Base-by-base conservation (phyloP, 768 basidiomycete species). In the Mrakia frigida region DNA sequence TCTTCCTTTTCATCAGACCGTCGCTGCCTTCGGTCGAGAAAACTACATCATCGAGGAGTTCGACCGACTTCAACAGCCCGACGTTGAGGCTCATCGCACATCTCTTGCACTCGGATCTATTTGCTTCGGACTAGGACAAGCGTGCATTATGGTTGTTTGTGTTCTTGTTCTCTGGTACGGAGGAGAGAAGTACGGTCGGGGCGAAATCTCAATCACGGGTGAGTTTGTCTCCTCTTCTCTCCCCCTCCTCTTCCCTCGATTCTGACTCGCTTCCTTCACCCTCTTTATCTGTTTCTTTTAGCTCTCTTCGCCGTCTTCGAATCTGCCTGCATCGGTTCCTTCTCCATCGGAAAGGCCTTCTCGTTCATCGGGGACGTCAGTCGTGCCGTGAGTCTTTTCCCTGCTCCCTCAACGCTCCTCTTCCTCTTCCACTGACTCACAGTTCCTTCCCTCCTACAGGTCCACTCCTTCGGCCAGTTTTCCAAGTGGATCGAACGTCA, bases 21-120 rank as follows among this genome's bases (percentile, higher is more conserved):
- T 73, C 39, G 65, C 76, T 9, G 76, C 76, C 6, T 77, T 74
- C 35, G 76, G 76, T 16, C 65, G 73, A 21, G 76, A 77, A 52
- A 39, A 25, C 0, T 23, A 43, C n/a, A 41, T 74, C 21, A 37
- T 77, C 16, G 33, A 73, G 2, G 37, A 37, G 11, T 73, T 73
- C 28, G 63, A 65, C 14, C 72, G 46, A 16, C 11, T 73, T 16
- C 65, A 73, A 56, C 50, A 77, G 37, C 76, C 76, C 16, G 53
- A 77, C 65, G 56, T 59, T 53, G 70, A 72, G 28, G 41, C 28
- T 1, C 76, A 73, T n/a, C 50, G 46, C 37, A 50, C 6, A 28
- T 41, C 67, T 5, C 53, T 73, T 0, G 50, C 50, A 0, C 46
- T 67, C n/a, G 76, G 70, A 21, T 73, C 76, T 9, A 4, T 74